A percentile compares a stretch with the other conserved stretches of the same genome.
These are phyloP conservation scores for Dioscorea cayenensis DNA, from an alignment of 116 monocot genomes.

Conservation along the genomic window DNA sequence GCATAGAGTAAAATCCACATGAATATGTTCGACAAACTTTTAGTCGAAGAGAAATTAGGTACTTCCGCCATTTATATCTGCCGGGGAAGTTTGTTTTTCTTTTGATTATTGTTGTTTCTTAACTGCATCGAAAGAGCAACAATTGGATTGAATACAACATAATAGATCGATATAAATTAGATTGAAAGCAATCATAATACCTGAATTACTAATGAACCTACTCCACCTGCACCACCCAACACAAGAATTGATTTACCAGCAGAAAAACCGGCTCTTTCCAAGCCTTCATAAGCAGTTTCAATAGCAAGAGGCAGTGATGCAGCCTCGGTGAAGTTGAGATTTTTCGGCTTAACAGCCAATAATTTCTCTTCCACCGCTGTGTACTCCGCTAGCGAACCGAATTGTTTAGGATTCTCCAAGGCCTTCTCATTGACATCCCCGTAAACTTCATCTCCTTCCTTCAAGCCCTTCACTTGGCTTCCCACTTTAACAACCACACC, in stretches of 20 bases:
- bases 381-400: constrained; percentile 85
- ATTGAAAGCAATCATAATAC: constrained; percentile 13
- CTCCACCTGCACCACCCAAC: constrained; percentile 91
- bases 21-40: no score
- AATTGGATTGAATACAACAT: no score
- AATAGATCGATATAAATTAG: no score
- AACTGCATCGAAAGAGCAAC: no score
- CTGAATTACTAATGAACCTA: constrained; percentile 97
- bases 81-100: no score
- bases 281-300: constrained; percentile 72
- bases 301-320: constrained; percentile 79
- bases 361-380: constrained; percentile 91
- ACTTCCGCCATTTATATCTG: no score
- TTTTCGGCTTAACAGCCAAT: constrained; percentile 68
- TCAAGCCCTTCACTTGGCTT: constrained; percentile 57
- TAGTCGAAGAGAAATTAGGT: no score
- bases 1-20: no score
- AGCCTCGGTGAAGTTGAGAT: constrained; percentile 62
- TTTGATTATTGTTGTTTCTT: no score
- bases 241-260: constrained; percentile 89
- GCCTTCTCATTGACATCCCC: constrained; percentile 79
- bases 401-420: constrained; percentile 73
- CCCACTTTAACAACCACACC: constrained; percentile 91
- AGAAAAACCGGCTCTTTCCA: constrained; percentile 68
- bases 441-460: constrained; percentile 97